Base-by-base conservation (phyloP, 805 yeast species). In the Torulaspora delbrueckii region DNA sequence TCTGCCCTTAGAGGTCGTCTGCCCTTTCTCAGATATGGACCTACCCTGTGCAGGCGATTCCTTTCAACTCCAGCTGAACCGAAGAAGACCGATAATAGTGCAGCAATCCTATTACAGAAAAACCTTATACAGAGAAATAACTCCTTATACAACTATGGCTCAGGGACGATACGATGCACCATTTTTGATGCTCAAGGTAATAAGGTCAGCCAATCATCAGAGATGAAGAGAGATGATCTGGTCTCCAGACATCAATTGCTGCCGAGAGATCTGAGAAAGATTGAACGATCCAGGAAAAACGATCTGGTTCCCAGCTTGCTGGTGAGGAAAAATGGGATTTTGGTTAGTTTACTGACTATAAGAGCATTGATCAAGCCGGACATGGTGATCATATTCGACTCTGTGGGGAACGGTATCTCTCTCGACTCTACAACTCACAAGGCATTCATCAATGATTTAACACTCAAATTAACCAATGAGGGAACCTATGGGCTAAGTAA, bases 231-330 rank as follows among this genome's bases (percentile, higher is more conserved):
- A 58, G 75, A 84, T 42, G 82, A 81, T 43, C 76, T 91, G 48
- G 72, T 91, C 8, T 72, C 80, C 26, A 79, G 81, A 52, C 86
- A 90, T 62, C 87, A 86, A 9, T 65, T 91, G 22, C 78, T 85
- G 47, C 96, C 98, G 0, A 73, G 99, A 63, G 99, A 91, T 64
- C 70, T 91, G 54, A 72, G 99, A 16, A 91, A 90, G 60, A 82
- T 91, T 43, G 98, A 91, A 40, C 77, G 86, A 46, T 82, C 84
- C 1, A 57, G 57, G 66, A 78, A 52, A 63, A 79, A 56, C 33
- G 68, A 63, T 47, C 83, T 87, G 39, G 91, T 86, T 1, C 96
- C 96, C 0, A 79, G 85, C 40, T 78, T 89, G 43, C 78, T 88
- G 55, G 89, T 86, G 8, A 72, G 96, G 41, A 75, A 79, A 30